A percentile compares a stretch with the other conserved stretches of the same genome.
Conservation (phyloP, 1,284 basidiomycete species). For the Volvariella volvacea region DNA sequence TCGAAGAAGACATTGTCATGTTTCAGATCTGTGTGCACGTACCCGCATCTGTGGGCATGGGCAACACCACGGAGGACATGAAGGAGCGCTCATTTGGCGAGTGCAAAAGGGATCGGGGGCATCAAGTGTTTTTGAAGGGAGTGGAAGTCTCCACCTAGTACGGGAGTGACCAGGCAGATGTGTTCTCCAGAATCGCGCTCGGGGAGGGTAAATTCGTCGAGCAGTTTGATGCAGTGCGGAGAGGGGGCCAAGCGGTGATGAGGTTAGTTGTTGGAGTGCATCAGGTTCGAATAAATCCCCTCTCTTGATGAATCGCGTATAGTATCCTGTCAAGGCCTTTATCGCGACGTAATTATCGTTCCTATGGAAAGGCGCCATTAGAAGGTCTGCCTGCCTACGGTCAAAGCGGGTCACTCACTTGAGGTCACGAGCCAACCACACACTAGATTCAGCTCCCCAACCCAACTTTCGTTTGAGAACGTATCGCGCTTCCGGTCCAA, state of each 20-base stretch:
- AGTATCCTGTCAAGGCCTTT: conserved; percentile 21
- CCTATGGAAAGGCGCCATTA: conserved; percentile 11
- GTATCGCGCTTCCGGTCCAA: conserved; percentile 20
- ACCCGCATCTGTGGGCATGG: conserved; percentile 3
- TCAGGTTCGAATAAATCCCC: conserved; percentile 8
- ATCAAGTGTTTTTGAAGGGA: conserved; percentile 10
- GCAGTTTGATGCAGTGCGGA: conserved; percentile 16
- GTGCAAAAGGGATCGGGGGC: conserved; percentile 9
- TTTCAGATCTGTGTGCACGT: conserved; percentile 25
- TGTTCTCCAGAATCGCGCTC: conserved; percentile 17
- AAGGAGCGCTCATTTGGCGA: no score
- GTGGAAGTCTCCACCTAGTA: conserved; percentile 20
- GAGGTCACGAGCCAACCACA: conserved; percentile 22
- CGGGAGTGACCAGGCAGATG: conserved; percentile 20
- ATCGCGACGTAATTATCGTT: conserved; percentile 21
- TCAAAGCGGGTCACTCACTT: conserved; percentile 15
- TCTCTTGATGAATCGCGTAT: conserved; percentile 14
- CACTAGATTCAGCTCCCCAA: conserved; percentile 25
- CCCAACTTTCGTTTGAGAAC: conserved; percentile 23
- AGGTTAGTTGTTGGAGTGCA: no score
- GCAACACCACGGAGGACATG: no score
- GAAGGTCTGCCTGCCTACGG: conserved; percentile 11
- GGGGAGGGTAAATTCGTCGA: conserved; percentile 17
- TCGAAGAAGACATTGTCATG: conserved; percentile 20
- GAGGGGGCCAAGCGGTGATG: not conserved